These are phyloP conservation scores for Eragrostis curvula DNA, from an alignment of 176 grass and related monocot genomes.

Conservation along the genomic window DNA sequence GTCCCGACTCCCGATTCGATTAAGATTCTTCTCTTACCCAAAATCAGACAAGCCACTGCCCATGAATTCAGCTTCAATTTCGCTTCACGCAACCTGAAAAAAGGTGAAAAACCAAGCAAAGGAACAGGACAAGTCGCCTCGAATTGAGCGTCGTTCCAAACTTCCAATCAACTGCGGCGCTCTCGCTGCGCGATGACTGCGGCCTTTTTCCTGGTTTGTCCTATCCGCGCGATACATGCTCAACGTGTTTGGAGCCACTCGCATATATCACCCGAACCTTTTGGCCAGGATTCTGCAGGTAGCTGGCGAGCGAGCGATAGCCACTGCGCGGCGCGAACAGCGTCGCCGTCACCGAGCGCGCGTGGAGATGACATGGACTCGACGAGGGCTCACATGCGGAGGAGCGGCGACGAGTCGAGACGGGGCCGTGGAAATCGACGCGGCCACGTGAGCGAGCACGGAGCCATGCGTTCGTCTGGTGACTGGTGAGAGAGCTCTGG, in stretches of 20 bases:
- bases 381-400: conserved; percentile 19
- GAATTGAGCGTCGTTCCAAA: neutral
- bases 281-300: conserved; percentile 18
- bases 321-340: neutral
- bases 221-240: neutral
- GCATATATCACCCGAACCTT: neutral
- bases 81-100: neutral
- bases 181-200: neutral
- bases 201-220: neutral
- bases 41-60: neutral
- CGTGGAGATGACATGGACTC: conserved; percentile 38
- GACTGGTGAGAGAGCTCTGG: neutral
- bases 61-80: neutral
- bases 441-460: conserved; percentile 32
- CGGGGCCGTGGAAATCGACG: conserved; percentile 15
- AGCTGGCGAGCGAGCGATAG: neutral
- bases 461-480: conserved; percentile 24
- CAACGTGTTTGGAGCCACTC: conserved; percentile 13
- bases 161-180: too few relatives aligned
- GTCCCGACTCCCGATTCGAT: neutral
- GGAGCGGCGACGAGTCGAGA: neutral
- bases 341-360: neutral
- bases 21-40: neutral
- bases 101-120: neutral
- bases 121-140: neutral